Evolutionary conservation across 106 monocot genomes (phyloP), one percentile per base, ranked within the genome.

Genomic region (Dendrobium catenatum): DNA sequence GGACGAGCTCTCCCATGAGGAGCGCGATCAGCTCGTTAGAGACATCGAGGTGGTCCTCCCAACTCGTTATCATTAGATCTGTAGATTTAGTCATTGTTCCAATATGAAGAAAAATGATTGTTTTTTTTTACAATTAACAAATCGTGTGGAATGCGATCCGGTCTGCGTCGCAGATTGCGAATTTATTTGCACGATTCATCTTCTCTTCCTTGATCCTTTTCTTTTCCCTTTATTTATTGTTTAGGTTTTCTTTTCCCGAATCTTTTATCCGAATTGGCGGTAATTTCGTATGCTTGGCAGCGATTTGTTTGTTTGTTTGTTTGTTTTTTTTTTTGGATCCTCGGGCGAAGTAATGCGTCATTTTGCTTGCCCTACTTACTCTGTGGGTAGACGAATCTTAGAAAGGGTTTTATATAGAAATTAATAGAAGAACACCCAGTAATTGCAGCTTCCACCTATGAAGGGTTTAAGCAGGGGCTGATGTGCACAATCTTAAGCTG

Each of bases 1-100:
- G 98, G 95, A 93, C 44, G 94, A 93, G 85, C 86, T 98, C 82
- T 87, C 85, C n/a, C 78, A 88, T 17, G 93, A 98, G 18, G 94
- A 94, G 79, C 87, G 91, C 49, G 83, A 88, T 26, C 82, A 88
- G 66, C 91, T 92, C 74, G 84, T 94, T 79, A 86, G 83, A 83
- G 90, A 94, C 82, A 92, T 90, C 66, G 88, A 94, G 94, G 90
- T 96, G 27, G 6, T 9, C 49, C 68, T 13, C 82, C n/a, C 17
- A 19, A 48, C 10, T 76, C 17, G 49, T 76, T 48, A 5, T 49
- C 5, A 1, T 46, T 76, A 76, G 76, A 76, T 76, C 76, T 76
- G 49, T 19, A 4, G 8, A 17, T 43, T 26, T 42, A 43, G 49
- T 49, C 48, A 49, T 76, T 43, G 74, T 6, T 42, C 31, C 16